Percentiles rank a stretch among this genome's conserved stretches.
These are phyloP conservation scores for Ramaria rubella DNA, from an alignment of 768 basidiomycete species.

Conservation along the genomic window DNA sequence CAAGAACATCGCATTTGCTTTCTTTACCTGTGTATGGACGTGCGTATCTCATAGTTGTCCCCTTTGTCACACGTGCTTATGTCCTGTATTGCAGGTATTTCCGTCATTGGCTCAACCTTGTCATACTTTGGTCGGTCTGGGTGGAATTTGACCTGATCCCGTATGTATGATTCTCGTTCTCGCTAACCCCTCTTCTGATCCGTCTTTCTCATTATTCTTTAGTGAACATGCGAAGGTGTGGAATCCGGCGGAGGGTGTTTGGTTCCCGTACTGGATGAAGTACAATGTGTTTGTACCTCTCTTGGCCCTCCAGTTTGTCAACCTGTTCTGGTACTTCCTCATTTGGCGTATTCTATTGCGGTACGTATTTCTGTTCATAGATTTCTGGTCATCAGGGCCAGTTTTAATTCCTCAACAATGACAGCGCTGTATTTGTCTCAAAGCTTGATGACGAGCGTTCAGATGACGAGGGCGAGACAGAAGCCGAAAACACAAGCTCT, in stretches of 20 bases:
- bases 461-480: constrained; percentile 37
- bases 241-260: constrained; percentile 56
- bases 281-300: constrained; percentile 76
- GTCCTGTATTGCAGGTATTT: constrained; percentile 57
- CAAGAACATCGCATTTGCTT: constrained; percentile 54
- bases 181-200: neutral
- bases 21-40: constrained; percentile 77
- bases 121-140: constrained; percentile 86
- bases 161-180: constrained; percentile 38
- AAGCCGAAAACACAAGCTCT: constrained; percentile 22
- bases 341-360: constrained; percentile 71
- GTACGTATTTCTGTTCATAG: constrained; percentile 38
- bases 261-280: constrained; percentile 71
- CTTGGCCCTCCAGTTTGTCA: constrained; percentile 69
- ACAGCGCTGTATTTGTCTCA: constrained; percentile 46
- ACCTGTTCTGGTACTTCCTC: constrained; percentile 89
- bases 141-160: constrained; percentile 68
- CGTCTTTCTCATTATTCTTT: neutral
- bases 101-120: constrained; percentile 85
- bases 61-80: neutral
- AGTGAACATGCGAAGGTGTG: constrained; percentile 54
- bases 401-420: constrained; percentile 12
- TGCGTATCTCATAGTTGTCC: constrained; percentile 31
- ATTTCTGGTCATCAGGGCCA: no score
- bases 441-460: constrained; percentile 68